Conservation (phyloP, 345 rosid genomes). For the Arabis alpina region DNA sequence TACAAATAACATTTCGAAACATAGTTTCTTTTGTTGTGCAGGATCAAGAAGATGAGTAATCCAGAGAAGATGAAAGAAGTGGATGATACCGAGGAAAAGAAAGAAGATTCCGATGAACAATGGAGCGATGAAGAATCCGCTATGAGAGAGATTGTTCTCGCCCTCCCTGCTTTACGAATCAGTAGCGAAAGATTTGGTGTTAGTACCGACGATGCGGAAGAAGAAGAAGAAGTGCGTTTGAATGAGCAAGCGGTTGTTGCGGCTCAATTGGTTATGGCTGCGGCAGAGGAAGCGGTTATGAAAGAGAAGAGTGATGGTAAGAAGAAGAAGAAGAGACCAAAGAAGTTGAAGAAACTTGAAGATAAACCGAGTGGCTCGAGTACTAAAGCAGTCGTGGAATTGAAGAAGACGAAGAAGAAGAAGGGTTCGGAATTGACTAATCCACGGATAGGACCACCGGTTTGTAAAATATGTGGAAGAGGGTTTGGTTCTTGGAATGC, state of each 20-base stretch:
- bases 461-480: constrained; percentile 40
- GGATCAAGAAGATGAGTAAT: neutral
- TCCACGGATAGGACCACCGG: constrained; percentile 25
- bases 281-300: constrained; percentile 29
- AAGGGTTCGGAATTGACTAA: constrained; percentile 9
- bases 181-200: neutral
- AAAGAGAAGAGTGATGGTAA: constrained; percentile 7
- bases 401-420: neutral
- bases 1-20: rapidly evolving
- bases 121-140: neutral
- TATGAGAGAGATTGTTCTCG: constrained; percentile 10
- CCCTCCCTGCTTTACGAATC: constrained; percentile 24
- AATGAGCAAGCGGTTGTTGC: constrained; percentile 33
- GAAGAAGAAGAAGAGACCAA: constrained; percentile 10
- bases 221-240: neutral
- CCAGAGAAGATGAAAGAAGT: constrained; percentile 15
- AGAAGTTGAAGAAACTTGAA: neutral
- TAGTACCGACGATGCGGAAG: neutral
- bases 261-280: constrained; percentile 19
- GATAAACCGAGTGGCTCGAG: constrained; percentile 4
- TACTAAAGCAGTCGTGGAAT: neutral
- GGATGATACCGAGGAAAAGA: neutral
- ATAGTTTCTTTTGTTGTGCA: neutral
- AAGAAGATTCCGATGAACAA: neutral
- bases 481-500: constrained; percentile 44